Base-by-base conservation (phyloP, 805 yeast species). In the Tetrapisispora taiwanensis region DNA sequence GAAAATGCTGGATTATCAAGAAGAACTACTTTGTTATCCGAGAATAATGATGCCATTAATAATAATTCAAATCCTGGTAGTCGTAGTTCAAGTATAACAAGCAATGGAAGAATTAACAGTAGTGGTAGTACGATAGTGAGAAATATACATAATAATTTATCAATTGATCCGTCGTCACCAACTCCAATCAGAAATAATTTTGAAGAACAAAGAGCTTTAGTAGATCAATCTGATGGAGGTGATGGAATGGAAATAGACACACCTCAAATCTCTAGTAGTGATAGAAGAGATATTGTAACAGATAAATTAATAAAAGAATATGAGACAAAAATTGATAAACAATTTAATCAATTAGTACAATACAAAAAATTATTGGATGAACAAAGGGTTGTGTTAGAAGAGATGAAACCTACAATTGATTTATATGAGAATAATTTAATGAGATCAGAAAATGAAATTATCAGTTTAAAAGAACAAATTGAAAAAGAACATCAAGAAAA, bases 381-480 rank as follows among this genome's bases (percentile, higher is more conserved):
- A 24, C 67, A 61, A 45, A 43, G 64, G 30, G 45, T 50, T 8
- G 58, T 58, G 1, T 41, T 58, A 8, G 66, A 62, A 42, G 65
- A 62, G 15, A 48, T 58, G 9, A 63, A 62, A 32, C 64, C 62
- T 8, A 54, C 56, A 1, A 55, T 61, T 15, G 63, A 58, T 39
- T 52, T 50, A 20, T 58, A 61, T 39, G 61, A 62, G 39, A 53
- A 56, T 8, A 64, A 60, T 33, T 51, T 68, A 52, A 60, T 61
- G 28, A 57, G 55, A 18, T 53, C 68, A 46, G 61, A 56, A 39
- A 31, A 32, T 7, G 61, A 56, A 30, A 48, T 50, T 18, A 39
- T 45, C 10, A 38, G 41, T 9, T 47, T 63, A 36, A 54, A 53
- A 42, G 47, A 50, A 13, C 57, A 59, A 41, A 35, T 60, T 36